A percentile compares a stretch with the other conserved stretches of the same genome.
phyloP scores from a whole-genome alignment of 169 alveolate species.

The Babesia ovata region DNA sequence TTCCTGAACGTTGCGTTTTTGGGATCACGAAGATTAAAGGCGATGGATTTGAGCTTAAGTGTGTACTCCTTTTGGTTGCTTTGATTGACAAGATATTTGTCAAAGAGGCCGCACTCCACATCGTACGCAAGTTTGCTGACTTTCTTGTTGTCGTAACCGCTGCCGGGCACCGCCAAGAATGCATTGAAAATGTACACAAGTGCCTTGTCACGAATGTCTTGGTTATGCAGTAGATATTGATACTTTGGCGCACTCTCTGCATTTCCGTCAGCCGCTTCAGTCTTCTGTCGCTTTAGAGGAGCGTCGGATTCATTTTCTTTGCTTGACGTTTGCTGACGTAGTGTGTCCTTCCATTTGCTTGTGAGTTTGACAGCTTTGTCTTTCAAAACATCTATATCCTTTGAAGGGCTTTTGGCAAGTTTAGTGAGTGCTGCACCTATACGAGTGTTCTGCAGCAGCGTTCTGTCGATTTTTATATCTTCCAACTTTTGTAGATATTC shows the following conservation, averaged over 20 bases:
- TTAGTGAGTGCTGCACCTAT: conserved; percentile 81
- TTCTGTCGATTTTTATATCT: conserved; percentile 69
- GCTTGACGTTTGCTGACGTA: conserved; percentile 43
- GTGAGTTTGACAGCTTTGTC: conserved; percentile 49
- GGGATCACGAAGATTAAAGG: conserved; percentile 87
- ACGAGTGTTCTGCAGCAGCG: conserved; percentile 75
- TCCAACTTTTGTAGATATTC: conserved; percentile 63
- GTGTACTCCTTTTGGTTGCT: conserved; percentile 77
- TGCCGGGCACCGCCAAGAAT: conserved; percentile 57
- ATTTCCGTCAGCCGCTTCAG: conserved; percentile 7
- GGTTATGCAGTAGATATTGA: conserved; percentile 59
- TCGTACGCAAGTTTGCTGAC: conserved; percentile 75
- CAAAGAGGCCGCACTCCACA: conserved; percentile 74
- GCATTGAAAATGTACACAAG: conserved; percentile 62
- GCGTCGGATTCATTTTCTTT: conserved; percentile 17
- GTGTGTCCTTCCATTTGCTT: conserved; percentile 67
- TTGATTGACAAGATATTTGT: conserved; percentile 54
- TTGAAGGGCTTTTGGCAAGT: conserved; percentile 60
- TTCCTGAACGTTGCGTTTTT: conserved; percentile 87
- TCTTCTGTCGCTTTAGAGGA: conserved; percentile 49
- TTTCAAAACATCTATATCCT: conserved; percentile 44
- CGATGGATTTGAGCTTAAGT: conserved; percentile 85
- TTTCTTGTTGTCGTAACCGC: conserved; percentile 62
- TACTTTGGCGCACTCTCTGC: conserved; percentile 17
- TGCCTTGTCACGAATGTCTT: conserved; percentile 71